Evolutionary conservation across 108 stramenopile species (phyloP).

Genomic region (Fragilaria crotonensis): DNA sequence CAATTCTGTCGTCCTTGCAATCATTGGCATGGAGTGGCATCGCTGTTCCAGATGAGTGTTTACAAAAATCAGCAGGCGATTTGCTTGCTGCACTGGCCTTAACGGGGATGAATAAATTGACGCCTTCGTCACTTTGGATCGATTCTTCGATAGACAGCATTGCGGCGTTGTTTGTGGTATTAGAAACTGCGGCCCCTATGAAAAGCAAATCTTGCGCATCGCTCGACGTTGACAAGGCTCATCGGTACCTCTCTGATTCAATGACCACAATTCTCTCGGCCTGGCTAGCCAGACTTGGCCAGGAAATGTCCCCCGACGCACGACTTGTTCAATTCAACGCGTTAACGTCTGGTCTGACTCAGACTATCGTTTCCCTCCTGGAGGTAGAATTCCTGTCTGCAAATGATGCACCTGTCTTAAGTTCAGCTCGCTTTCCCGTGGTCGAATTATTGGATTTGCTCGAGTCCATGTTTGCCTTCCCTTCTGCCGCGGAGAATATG

Average conservation of each 20-base stretch:
- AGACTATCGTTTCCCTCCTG: conserved; percentile 4
- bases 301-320: conserved; percentile 8
- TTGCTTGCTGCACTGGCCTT: conserved; percentile 23
- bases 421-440: neutral
- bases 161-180: conserved; percentile 3
- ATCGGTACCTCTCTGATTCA: conserved; percentile 4
- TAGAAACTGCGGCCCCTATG: conserved; percentile 25
- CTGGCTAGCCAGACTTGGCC: conserved; percentile 17
- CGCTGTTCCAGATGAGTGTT: conserved; percentile 1
- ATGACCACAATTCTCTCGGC: conserved; percentile 2
- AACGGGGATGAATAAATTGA: conserved; percentile 18
- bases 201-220: neutral
- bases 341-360: conserved; percentile 15
- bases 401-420: neutral
- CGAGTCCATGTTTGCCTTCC: conserved; percentile 33
- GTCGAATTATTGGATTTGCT: conserved; percentile 16
- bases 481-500: conserved; percentile 32
- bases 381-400: conserved; percentile 6
- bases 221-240: neutral
- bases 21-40: conserved; percentile 9
- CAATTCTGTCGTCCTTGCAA: conserved; percentile 9
- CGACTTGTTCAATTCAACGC: conserved; percentile 10
- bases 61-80: conserved; percentile 24
- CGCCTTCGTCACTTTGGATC: conserved; percentile 27
- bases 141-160: conserved; percentile 3